Conservation (phyloP, 257 asterid genomes). For the Thymus mandschuricus region DNA sequence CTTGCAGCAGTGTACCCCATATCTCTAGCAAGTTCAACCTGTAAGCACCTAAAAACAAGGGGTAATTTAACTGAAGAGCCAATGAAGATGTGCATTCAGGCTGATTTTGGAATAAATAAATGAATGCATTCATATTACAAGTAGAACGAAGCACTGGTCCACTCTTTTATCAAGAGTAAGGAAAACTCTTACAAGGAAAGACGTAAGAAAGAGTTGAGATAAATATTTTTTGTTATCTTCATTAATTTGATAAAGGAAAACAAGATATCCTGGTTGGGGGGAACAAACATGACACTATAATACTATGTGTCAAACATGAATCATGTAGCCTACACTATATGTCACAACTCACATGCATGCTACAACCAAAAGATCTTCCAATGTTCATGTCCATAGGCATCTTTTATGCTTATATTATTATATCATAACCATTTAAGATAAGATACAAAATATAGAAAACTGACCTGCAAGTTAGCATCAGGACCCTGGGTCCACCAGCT, state of each 20-base stretch:
- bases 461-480: slow-evolving; percentile 88
- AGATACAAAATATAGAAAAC: slow-evolving; percentile 38
- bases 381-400: slow-evolving; percentile 6
- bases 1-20: slow-evolving; percentile 95
- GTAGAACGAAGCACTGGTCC: slow-evolving; percentile 4
- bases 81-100: slow-evolving; percentile 24
- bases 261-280: not conserved
- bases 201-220: not conserved
- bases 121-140: not conserved
- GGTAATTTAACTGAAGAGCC: slow-evolving; percentile 50
- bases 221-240: not conserved
- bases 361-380: slow-evolving; percentile 7
- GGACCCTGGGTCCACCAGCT: slow-evolving; percentile 99
- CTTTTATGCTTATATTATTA: not conserved
- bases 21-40: slow-evolving; percentile 97
- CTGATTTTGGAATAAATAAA: slow-evolving; percentile 17
- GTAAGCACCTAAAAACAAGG: slow-evolving; percentile 75
- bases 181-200: not conserved
- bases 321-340: no score
- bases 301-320: no score
- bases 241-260: not conserved
- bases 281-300: no score
- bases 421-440: not conserved
- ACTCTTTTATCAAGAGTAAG: not conserved
- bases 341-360: no score